phyloP scores from a whole-genome alignment of 2,329 filamentous ascomycete genomes.

The Exophiala aquamarina region DNA sequence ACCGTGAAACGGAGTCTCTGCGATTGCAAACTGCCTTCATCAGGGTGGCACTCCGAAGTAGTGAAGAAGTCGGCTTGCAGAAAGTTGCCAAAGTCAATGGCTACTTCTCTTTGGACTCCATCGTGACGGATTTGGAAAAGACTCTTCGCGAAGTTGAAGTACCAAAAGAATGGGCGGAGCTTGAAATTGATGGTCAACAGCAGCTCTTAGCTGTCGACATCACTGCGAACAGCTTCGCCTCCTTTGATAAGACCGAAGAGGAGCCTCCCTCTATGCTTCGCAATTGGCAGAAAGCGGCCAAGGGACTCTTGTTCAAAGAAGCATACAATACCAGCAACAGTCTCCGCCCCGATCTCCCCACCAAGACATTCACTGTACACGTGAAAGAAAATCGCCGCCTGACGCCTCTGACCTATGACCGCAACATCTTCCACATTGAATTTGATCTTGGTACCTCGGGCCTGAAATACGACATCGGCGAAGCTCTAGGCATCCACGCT shows the following conservation, averaged over 20 bases:
- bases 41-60: conserved; percentile 68
- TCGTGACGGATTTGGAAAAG: conserved; percentile 61
- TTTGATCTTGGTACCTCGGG: conserved; percentile 92
- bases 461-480: conserved; percentile 93
- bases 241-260: conserved; percentile 72
- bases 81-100: conserved; percentile 66
- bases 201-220: conserved; percentile 62
- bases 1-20: conserved; percentile 61
- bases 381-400: conserved; percentile 95
- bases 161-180: conserved; percentile 75
- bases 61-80: conserved; percentile 61
- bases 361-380: conserved; percentile 82
- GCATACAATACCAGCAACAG: conserved; percentile 73
- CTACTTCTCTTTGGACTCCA: conserved; percentile 60
- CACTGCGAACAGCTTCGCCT: conserved; percentile 76
- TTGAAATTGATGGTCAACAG: conserved; percentile 58
- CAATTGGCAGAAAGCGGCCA: conserved; percentile 81
- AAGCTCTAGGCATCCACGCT: conserved; percentile 93
- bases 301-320: conserved; percentile 90
- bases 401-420: conserved; percentile 84
- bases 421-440: conserved; percentile 99
- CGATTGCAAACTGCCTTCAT: conserved; percentile 82
- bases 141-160: conserved; percentile 72
- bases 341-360: conserved; percentile 80
- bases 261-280: conserved; percentile 68